Evolutionary conservation across 2,329 filamentous ascomycete genomes (phyloP), one percentile per base, ranked within the genome.

Genomic region (Catunica adiposa): DNA sequence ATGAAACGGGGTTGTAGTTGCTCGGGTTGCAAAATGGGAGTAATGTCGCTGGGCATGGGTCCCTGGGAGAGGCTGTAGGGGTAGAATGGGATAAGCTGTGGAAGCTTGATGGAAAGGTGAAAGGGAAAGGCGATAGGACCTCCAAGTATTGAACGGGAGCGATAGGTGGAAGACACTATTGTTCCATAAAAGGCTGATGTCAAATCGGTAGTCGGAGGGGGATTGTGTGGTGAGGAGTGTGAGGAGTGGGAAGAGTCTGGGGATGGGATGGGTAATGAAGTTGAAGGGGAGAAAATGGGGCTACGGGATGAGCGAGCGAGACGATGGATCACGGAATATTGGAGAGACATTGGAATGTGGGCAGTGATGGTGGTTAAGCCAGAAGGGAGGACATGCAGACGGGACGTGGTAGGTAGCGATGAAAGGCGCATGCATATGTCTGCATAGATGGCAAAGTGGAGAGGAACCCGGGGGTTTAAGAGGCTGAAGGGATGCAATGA

Each of bases 1-100:
- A 44, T 57, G 51, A 51, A 57, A 57, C 56, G 22, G 37, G 26
- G 31, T 9, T n/a, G 34, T 42, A 25, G 51, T 48, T 44, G 15
- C 44, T 38, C 46, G 44, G 31, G 31, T 31, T 52, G 25, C 17
- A 56, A 47, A 14, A 56, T 23, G 51, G 48, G 8, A 37, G 48
- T 23, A 53, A 51, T 51, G 38, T 44, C 37, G 14, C 37, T 52
- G 20, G 50, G n/a, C 25, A 52, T 37, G 50, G 50, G 17, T 23
- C 14, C 25, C 15, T 38, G 51, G 5, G 5, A 6, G 20, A n/a
- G 17, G 23, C 4, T 11, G 37, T 17, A 40, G 47, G 25, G 14
- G 47, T 15, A 15, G 47, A 15, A 26, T 51, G 17, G 23, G 14
- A 23, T 6, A 38, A 15, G 34, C 34, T 34, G 11, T 22, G 40